Evolutionary conservation across 257 asterid genomes (phyloP).

Genomic region (Penstemon barbatus): DNA sequence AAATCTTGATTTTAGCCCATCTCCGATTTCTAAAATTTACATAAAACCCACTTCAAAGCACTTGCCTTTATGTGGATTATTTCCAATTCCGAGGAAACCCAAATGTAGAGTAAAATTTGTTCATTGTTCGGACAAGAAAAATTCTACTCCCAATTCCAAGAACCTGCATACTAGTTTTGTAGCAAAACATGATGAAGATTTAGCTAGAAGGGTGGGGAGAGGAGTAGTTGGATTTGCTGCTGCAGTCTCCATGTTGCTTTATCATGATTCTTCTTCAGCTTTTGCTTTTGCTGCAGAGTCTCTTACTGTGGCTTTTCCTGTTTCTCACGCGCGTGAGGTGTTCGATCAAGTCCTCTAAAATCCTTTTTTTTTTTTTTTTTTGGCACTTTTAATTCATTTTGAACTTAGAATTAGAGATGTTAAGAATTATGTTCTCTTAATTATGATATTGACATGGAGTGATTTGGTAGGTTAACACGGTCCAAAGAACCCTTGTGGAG

Average conservation of each 20-base stretch:
- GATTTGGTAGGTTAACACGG: constrained; percentile 68
- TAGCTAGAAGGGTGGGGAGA: constrained; percentile 47
- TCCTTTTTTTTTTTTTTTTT: neutral
- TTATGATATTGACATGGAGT: neutral
- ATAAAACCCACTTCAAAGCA: constrained; percentile 45
- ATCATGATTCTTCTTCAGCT: constrained; percentile 47
- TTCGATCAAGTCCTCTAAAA: constrained; percentile 1
- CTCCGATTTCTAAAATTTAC: constrained; percentile 38
- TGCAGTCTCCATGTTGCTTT: constrained; percentile 49
- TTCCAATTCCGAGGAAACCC: constrained; percentile 27
- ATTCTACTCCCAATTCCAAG: constrained; percentile 14
- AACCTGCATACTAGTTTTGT: constrained; percentile 6
- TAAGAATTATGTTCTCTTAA: neutral
- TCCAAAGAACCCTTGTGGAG: constrained; percentile 91
- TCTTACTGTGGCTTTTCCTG: constrained; percentile 86
- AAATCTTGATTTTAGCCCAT: constrained; percentile 46
- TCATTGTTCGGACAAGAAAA: constrained; percentile 31
- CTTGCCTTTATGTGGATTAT: constrained; percentile 33
- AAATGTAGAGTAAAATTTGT: constrained; percentile 28
- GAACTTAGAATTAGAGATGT: neutral
- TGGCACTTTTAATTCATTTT: neutral
- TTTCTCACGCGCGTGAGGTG: constrained; percentile 87
- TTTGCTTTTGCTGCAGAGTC: constrained; percentile 50
- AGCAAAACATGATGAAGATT: constrained; percentile 28
- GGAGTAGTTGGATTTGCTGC: constrained; percentile 77